Percentiles rank a stretch among this genome's conserved stretches.
Evolutionary conservation across 139 green algal genomes (phyloP).

Genomic region (Limnomonas spitsbergensis): DNA sequence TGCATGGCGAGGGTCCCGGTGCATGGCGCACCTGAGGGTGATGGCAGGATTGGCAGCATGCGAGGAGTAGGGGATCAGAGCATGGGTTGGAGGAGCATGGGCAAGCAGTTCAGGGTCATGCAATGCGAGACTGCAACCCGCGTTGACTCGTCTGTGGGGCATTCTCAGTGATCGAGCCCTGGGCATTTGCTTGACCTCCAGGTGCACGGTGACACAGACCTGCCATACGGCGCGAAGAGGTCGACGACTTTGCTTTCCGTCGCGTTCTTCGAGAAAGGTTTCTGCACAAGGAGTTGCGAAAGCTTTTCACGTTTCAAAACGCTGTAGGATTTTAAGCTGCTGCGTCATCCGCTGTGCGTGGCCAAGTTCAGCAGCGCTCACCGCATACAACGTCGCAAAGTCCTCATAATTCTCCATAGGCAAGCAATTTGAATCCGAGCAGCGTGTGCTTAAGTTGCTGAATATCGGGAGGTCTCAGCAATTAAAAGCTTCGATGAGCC

Average conservation of each 20-base stretch:
- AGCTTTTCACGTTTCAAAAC: background rate
- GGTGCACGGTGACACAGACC: too few relatives aligned
- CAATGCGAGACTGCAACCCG: background rate
- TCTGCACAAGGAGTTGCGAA: background rate
- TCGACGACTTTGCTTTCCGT: background rate
- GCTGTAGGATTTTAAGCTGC: background rate
- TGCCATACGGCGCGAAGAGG: background rate
- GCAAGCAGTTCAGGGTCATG: background rate
- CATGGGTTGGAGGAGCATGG: background rate
- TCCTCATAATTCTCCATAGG: background rate
- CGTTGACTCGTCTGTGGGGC: too few relatives aligned
- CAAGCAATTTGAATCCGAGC: too few relatives aligned
- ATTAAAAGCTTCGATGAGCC: too few relatives aligned
- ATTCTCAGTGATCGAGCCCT: background rate
- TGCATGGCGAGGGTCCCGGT: too few relatives aligned
- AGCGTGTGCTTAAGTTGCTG: too few relatives aligned
- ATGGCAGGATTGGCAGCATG: background rate
- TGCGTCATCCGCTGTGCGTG: too few relatives aligned
- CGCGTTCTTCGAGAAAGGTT: slow-evolving; percentile 1
- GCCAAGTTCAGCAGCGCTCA: background rate
- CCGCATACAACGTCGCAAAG: slow-evolving; percentile 2
- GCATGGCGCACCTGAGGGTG: too few relatives aligned
- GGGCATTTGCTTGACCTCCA: too few relatives aligned
- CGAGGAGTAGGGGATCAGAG: background rate
- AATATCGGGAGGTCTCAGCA: too few relatives aligned